Conservation (phyloP, 2,329 filamentous ascomycete genomes). For the Teratosphaeria gauchensis region DNA sequence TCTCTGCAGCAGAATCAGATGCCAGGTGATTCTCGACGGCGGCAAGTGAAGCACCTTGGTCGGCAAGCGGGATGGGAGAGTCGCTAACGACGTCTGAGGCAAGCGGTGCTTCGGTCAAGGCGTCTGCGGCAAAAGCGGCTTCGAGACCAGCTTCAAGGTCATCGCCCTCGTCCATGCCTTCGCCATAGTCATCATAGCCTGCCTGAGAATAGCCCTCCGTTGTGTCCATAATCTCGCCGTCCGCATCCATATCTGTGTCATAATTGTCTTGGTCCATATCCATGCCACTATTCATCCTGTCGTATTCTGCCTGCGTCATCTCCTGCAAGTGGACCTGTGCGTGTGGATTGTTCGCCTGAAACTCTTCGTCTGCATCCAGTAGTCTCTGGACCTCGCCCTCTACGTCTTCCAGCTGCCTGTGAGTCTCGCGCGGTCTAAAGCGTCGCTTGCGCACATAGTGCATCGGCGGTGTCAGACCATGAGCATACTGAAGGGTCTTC, state of each 20-base stretch:
- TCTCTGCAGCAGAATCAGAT: constrained; percentile 6
- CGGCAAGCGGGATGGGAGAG: constrained; percentile 18
- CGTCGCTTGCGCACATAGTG: constrained; percentile 72
- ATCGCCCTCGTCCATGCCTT: constrained; percentile 20
- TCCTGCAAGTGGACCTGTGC: constrained; percentile 40
- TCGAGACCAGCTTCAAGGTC: constrained; percentile 23
- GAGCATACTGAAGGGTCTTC: constrained; percentile 62
- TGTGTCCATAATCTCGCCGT: constrained; percentile 20
- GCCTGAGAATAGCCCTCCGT: constrained; percentile 24
- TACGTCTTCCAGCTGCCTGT: constrained; percentile 76
- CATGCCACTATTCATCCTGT: constrained; percentile 1
- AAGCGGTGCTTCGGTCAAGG: constrained; percentile 5
- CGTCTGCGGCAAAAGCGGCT: constrained; percentile 30
- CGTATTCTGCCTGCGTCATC: constrained; percentile 35
- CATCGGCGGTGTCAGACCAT: constrained; percentile 81
- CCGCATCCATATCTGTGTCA: constrained; percentile 27
- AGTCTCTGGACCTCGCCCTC: constrained; percentile 70
- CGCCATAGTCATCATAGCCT: constrained; percentile 32
- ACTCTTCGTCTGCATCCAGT: constrained; percentile 54
- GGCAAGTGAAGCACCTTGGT: constrained; percentile 17
- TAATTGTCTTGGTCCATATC: constrained; percentile 31
- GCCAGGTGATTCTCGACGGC: constrained; percentile 13
- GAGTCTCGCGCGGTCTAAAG: constrained; percentile 73
- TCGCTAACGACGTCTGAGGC: constrained; percentile 17
- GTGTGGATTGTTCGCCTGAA: constrained; percentile 36